Conservation (phyloP, 2,329 filamentous ascomycete genomes). For the Delphinella strobiligena region DNA sequence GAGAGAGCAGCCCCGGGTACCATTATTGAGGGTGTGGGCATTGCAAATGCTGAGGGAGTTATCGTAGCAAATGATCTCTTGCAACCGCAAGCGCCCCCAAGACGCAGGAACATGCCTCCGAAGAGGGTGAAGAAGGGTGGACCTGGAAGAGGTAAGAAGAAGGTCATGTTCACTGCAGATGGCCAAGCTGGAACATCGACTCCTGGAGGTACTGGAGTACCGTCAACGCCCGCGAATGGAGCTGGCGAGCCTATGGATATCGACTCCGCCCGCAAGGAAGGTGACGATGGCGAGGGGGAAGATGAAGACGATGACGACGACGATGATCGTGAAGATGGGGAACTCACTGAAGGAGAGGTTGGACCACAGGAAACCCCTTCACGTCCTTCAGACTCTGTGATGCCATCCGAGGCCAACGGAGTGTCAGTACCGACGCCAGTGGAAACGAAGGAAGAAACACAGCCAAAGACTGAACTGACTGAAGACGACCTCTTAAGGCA, state of each 20-base stretch:
- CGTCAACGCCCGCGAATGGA: constrained; percentile 20
- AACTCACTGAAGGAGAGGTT: constrained; percentile 19
- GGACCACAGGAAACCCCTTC: neutral
- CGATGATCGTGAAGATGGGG: constrained; percentile 27
- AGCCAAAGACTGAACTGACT: no score
- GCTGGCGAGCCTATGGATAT: constrained; percentile 28
- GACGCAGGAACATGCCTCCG: constrained; percentile 59
- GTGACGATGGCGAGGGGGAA: constrained; percentile 36
- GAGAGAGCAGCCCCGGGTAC: constrained; percentile 44
- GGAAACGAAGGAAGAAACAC: no score
- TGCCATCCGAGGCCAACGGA: neutral
- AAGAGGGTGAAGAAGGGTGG: constrained; percentile 69
- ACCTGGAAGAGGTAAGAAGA: constrained; percentile 69
- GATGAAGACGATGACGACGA: constrained; percentile 38
- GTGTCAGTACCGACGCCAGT: no score
- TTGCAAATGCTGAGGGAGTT: constrained; percentile 50
- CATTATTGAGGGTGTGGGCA: constrained; percentile 46
- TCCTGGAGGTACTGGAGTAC: constrained; percentile 20
- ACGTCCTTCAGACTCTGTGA: neutral
- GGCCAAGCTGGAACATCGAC: constrained; percentile 27
- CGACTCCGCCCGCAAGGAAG: constrained; percentile 24
- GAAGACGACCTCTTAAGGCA: no score
- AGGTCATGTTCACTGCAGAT: constrained; percentile 45
- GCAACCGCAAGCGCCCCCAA: constrained; percentile 38
- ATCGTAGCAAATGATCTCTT: constrained; percentile 38